Conservation (phyloP, 139 green algal species). For the Chloropicon primus region DNA sequence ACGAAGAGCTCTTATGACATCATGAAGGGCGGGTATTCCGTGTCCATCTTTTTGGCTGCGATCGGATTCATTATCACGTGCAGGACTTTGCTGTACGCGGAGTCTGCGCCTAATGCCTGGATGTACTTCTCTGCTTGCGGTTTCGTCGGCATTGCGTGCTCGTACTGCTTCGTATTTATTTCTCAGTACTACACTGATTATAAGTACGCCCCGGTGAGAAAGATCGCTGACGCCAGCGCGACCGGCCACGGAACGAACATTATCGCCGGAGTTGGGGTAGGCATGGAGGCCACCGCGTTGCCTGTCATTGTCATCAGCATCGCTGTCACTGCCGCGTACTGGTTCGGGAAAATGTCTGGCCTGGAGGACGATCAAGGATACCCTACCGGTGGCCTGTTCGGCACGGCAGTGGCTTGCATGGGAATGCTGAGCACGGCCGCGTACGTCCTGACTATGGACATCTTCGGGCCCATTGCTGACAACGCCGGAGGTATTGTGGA, state of each 20-base stretch:
- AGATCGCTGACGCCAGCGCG: constrained; percentile 24
- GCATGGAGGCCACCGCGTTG: constrained; percentile 39
- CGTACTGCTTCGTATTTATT: constrained; percentile 47
- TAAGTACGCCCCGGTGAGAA: constrained; percentile 27
- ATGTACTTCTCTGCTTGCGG: constrained; percentile 44
- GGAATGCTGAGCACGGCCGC: constrained; percentile 51
- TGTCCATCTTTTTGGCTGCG: constrained; percentile 24
- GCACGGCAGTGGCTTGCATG: constrained; percentile 9
- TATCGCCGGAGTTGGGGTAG: constrained; percentile 37
- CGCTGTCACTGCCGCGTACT: constrained; percentile 36
- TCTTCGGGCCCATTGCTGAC: constrained; percentile 56
- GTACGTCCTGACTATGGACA: constrained; percentile 49
- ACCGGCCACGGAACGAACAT: constrained; percentile 40
- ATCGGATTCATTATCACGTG: constrained; percentile 13
- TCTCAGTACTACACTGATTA: constrained; percentile 43
- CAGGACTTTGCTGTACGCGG: constrained; percentile 23
- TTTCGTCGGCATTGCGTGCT: constrained; percentile 37
- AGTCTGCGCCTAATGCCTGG: constrained; percentile 35
- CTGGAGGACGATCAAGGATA: constrained; percentile 18
- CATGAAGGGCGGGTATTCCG: constrained; percentile 36
- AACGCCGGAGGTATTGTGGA: constrained; percentile 64
- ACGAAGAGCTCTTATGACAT: constrained; percentile 31
- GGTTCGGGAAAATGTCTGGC: constrained; percentile 35
- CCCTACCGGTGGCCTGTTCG: neutral
- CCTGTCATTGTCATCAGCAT: constrained; percentile 40